These are phyloP conservation scores for Cymodocea nodosa DNA, from an alignment of 116 monocot genomes.

Conservation along the genomic window DNA sequence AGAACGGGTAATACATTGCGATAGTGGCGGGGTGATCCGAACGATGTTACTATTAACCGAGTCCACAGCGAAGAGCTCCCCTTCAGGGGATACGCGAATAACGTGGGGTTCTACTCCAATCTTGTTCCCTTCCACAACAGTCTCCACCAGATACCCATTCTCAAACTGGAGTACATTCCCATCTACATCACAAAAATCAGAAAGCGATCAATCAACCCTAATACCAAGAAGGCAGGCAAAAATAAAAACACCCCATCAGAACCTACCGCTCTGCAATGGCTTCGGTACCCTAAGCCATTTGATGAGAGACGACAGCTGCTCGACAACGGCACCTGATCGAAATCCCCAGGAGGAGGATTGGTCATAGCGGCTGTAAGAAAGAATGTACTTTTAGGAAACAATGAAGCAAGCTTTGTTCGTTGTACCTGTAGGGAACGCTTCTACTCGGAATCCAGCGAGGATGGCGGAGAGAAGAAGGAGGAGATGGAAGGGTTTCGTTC, in stretches of 20 bases:
- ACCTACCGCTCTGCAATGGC: slow-evolving; percentile 33
- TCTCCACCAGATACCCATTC: slow-evolving; percentile 84
- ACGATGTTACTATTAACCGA: slow-evolving; percentile 80
- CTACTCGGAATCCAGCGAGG: no score
- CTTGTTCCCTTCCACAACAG: slow-evolving; percentile 84
- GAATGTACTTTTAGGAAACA: no score
- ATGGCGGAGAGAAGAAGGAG: no score
- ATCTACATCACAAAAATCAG: slow-evolving; percentile 19
- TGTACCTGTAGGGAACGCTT: no score
- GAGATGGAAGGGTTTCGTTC: no score
- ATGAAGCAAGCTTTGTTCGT: no score
- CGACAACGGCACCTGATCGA: slow-evolving; percentile 34
- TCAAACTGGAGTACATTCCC: slow-evolving; percentile 72
- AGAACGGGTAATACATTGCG: slow-evolving; percentile 47
- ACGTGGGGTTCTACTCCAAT: slow-evolving; percentile 74
- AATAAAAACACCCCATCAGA: background rate
- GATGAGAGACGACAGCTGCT: slow-evolving; percentile 55
- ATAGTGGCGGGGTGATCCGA: slow-evolving; percentile 80
- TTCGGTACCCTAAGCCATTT: slow-evolving; percentile 63
- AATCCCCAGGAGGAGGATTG: no score
- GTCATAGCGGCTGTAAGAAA: no score
- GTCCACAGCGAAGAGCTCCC: slow-evolving; percentile 89
- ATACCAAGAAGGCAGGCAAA: background rate
- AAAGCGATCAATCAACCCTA: background rate
- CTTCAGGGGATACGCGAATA: slow-evolving; percentile 69